Conservation (phyloP, 352 stramenopile species). For the Pythium biforme region DNA sequence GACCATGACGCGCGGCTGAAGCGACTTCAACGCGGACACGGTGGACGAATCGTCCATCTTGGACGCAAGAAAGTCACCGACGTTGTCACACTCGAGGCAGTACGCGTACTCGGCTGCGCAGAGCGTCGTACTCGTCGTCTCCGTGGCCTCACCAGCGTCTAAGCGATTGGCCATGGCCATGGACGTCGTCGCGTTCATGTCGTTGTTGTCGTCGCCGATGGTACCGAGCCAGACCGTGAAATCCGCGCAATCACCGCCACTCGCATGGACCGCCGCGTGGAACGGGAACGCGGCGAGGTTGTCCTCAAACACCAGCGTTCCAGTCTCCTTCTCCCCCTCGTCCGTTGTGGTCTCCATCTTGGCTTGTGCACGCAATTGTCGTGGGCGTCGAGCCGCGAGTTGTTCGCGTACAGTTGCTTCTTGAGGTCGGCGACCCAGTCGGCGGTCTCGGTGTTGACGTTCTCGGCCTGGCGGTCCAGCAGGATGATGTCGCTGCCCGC, state of each 20-base stretch:
- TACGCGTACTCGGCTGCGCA: conserved; percentile 16
- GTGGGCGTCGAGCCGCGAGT: conserved; percentile 11
- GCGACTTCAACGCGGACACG: too few species aligned
- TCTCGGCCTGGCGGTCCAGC: conserved; percentile 15
- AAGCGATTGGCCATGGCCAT: background rate
- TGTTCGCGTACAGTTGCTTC: conserved; percentile 8
- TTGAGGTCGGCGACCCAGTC: conserved; percentile 14
- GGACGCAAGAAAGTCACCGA: conserved; percentile 1
- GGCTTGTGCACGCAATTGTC: conserved; percentile 4
- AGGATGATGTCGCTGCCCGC: conserved; percentile 21
- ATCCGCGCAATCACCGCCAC: too few species aligned
- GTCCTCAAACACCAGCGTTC: background rate
- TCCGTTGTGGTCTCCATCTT: too few species aligned
- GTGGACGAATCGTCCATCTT: background rate
- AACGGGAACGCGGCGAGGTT: too few species aligned
- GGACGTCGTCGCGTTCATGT: background rate
- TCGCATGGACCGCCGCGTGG: too few species aligned
- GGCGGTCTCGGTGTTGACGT: conserved; percentile 18
- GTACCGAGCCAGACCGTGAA: background rate
- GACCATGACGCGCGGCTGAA: background rate
- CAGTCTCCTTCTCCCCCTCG: too few species aligned
- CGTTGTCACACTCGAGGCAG: background rate
- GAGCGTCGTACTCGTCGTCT: background rate
- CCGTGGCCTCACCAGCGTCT: background rate
- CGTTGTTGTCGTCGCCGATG: background rate